Percentiles rank a stretch among this genome's conserved stretches.
phyloP scores from a whole-genome alignment of 495 filamentous ascomycete species.

The Xylaria castorea region DNA sequence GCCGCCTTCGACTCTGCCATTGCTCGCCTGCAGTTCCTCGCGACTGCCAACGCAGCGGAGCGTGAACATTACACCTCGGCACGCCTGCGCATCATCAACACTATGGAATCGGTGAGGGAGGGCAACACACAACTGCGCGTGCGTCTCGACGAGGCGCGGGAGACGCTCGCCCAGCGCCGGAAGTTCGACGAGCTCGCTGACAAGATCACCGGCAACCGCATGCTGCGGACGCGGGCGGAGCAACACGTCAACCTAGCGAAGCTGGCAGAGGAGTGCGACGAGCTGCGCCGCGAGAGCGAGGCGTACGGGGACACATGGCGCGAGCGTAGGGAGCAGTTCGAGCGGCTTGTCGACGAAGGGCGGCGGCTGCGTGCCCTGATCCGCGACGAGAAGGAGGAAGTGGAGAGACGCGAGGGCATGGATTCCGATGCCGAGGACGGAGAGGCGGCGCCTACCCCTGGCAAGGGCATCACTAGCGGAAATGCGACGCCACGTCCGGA shows the following conservation, averaged over 20 bases:
- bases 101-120: slow-evolving; percentile 77
- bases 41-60: slow-evolving; percentile 82
- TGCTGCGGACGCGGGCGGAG: slow-evolving; percentile 82
- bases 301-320: slow-evolving; percentile 84
- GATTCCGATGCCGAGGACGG: slow-evolving; percentile 79
- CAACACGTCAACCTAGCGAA: slow-evolving; percentile 79
- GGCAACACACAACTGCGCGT: slow-evolving; percentile 73
- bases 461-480: slow-evolving; percentile 47
- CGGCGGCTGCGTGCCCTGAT: slow-evolving; percentile 85
- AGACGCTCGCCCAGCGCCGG: slow-evolving; percentile 77
- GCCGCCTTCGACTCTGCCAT: slow-evolving; percentile 81
- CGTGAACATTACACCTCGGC: slow-evolving; percentile 84
- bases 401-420: slow-evolving; percentile 75
- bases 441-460: slow-evolving; percentile 52
- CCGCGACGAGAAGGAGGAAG: slow-evolving; percentile 94
- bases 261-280: slow-evolving; percentile 84
- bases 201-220: slow-evolving; percentile 81
- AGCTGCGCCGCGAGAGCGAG: slow-evolving; percentile 82
- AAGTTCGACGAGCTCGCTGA: slow-evolving; percentile 86
- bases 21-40: slow-evolving; percentile 84
- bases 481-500: slow-evolving; percentile 50
- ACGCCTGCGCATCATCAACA: slow-evolving; percentile 74
- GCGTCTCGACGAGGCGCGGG: slow-evolving; percentile 78
- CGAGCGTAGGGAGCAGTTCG: slow-evolving; percentile 87
- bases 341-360: slow-evolving; percentile 87